These are phyloP conservation scores for Podospora pseudoanserina DNA, from an alignment of 495 filamentous ascomycete genomes.

Conservation along the genomic window DNA sequence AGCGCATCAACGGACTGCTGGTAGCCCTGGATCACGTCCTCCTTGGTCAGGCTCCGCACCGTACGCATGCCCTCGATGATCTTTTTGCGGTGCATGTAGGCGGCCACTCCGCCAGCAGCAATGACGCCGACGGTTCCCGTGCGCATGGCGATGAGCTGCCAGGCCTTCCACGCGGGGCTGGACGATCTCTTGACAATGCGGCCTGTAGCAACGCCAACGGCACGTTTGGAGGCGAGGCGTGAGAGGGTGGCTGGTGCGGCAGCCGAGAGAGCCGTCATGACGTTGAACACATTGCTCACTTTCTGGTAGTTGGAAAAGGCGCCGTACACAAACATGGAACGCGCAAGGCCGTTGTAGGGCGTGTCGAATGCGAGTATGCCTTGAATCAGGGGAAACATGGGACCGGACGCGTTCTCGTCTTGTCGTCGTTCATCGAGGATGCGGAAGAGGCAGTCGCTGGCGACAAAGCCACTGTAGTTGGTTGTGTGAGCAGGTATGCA, in stretches of 20 bases:
- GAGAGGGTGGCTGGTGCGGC: conserved; percentile 48
- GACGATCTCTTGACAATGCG: conserved; percentile 40
- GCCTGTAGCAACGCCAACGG: conserved; percentile 28
- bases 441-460: conserved; percentile 73
- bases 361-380: conserved; percentile 93
- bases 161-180: conserved; percentile 51
- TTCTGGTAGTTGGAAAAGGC: conserved; percentile 86
- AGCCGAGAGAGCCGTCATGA: conserved; percentile 56
- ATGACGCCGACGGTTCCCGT: conserved; percentile 82
- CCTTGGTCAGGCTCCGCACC: conserved; percentile 37
- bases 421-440: conserved; percentile 40
- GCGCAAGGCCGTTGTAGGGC: conserved; percentile 83
- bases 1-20: conserved; percentile 44
- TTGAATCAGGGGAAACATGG: conserved; percentile 65
- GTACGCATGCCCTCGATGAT: conserved; percentile 57
- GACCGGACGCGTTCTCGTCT: conserved; percentile 21
- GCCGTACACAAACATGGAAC: conserved; percentile 83
- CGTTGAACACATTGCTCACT: conserved; percentile 69
- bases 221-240: conserved; percentile 41
- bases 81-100: conserved; percentile 74
- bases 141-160: conserved; percentile 81
- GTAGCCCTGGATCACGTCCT: conserved; percentile 40
- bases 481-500: too few relatives aligned
- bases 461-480: conserved; percentile 68
- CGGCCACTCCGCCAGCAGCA: conserved; percentile 82